Evolutionary conservation across 1,139 yeast species (phyloP), one percentile per base, ranked within the genome.

Genomic region (Yamadazyma atmosphaerica): DNA sequence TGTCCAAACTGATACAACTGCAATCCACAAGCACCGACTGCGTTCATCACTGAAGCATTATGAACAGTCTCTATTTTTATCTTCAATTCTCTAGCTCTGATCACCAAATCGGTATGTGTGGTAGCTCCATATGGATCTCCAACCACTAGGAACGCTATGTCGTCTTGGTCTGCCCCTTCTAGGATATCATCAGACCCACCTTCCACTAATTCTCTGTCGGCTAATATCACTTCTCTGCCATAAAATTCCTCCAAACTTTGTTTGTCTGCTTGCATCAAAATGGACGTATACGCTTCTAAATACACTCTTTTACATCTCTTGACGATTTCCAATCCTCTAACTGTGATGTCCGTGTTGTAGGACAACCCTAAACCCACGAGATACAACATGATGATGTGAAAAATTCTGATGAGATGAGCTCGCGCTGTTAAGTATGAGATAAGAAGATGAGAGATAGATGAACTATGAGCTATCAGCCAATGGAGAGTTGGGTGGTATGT

Each of bases 91-190:
- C 95, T 77, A 25, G 98, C 98, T 52, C 98, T 74, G 42, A 92
- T 77, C 29, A 89, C 88, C 47, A 92, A 74, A 65, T 92, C 98
- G 0, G 97, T 88, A 62, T 92, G 98, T 0, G 98, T 92, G 4
- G 98, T 92, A 31, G 98, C 98, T 24, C 98, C 98, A 59, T 88
- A 90, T 25, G 95, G 96, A 59, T 92, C 98, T 28, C 98, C 98
- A 18, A 92, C 98, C 14, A 92, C 98, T 50, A 92, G 71, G 54
- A 92, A 89, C 1, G 97, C 98, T 57, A 92, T 75, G 57, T 89
- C 96, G 39, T 86, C 92, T 15, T 62, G 68, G 33, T 85, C 79
- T 1, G 95, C 97, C 40, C 79, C 83, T 19, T 72, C 82, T 47
- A 92, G 69, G 43, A 92, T 92, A 30, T 74, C 74, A 54, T 90